These are phyloP conservation scores for Cystobasidium pallidum DNA, from an alignment of 1,284 basidiomycete genomes.

Conservation along the genomic window DNA sequence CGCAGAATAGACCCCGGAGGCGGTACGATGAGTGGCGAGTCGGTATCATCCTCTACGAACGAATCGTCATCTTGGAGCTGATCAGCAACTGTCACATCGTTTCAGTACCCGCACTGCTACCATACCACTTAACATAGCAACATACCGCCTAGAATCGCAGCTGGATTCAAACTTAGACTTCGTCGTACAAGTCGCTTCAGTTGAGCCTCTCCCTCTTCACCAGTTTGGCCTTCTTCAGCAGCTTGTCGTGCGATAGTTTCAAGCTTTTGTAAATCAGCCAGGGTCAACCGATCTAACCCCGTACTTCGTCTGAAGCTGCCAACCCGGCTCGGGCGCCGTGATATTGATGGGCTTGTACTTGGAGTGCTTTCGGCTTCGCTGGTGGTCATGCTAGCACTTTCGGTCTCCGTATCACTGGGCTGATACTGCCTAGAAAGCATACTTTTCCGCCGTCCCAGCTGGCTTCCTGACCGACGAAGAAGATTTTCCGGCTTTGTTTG, in stretches of 20 bases:
- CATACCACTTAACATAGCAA: slow-evolving; percentile 24
- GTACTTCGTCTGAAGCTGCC: slow-evolving; percentile 66
- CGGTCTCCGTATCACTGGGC: slow-evolving; percentile 45
- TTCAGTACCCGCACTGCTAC: not conserved
- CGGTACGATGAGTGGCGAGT: slow-evolving; percentile 85
- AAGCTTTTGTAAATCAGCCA: slow-evolving; percentile 86
- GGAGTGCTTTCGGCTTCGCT: slow-evolving; percentile 82
- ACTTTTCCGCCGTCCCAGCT: slow-evolving; percentile 51
- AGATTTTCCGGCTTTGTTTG: slow-evolving; percentile 66
- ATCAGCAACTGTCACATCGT: slow-evolving; percentile 16
- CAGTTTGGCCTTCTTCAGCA: slow-evolving; percentile 56
- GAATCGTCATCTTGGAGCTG: slow-evolving; percentile 41
- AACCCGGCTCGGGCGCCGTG: slow-evolving; percentile 56
- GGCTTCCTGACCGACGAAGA: slow-evolving; percentile 48
- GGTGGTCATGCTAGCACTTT: slow-evolving; percentile 63
- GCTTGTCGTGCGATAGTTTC: slow-evolving; percentile 90
- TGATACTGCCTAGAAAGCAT: slow-evolving; percentile 53
- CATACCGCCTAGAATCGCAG: slow-evolving; percentile 59
- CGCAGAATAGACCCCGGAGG: slow-evolving; percentile 86
- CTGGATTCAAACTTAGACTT: slow-evolving; percentile 82
- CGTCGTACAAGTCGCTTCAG: slow-evolving; percentile 77
- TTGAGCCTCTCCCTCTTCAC: slow-evolving; percentile 73
- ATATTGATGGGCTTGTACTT: slow-evolving; percentile 63
- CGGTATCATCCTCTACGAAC: slow-evolving; percentile 57
- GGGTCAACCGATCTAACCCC: slow-evolving; percentile 69